Base-by-base conservation (phyloP, 2,329 filamentous ascomycete genomes). In the Alternaria hordeiaustralica region DNA sequence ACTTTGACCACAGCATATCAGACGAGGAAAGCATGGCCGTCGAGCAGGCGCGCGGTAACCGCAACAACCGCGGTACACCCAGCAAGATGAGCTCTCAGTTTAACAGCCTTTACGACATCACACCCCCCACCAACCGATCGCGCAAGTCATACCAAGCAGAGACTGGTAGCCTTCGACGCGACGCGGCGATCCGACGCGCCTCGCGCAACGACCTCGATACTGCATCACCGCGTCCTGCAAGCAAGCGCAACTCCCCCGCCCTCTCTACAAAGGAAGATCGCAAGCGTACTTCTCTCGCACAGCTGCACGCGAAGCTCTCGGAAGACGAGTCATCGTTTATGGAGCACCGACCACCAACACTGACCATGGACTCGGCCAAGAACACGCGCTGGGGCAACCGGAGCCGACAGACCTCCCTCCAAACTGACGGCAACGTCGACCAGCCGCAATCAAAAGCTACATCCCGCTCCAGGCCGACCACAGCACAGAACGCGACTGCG, bases 311-410 rank as follows among this genome's bases (percentile, higher is more conserved):
- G 2, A 85, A 83, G 70, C 81, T 86, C 3, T 82, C 83, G 6
- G 84, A 85, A 50, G 85, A 88, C 47, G 83, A 83, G 20, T 86
- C 86, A 6, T 86, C 86, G 3, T 75, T 86, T 53, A 81, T 82
- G 63, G 83, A 87, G 44, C 84, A 87, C 53, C 80, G 84, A 28
- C 84, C 85, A 20, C 77, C 81, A 3, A 83, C 79, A n/a, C 64
- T 81, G 30, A 81, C 80, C 3, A 68, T 77, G 23, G 69, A 74
- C 21, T 74, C 75, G 25, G 82, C 81, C 51, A 80, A 84, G 57
- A 86, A 84, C 67, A 88, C 87, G 44, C 87, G 88, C 50, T 90
- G 89, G 76, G 82, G 82, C 33, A 82, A 80, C 56, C 72, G 77
- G 55, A 74, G 71, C 58, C 75, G 77, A n/a, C 81, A 85, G 57